These are phyloP conservation scores for Termitomyces sp. DNA, from an alignment of 768 basidiomycete genomes.

Conservation along the genomic window DNA sequence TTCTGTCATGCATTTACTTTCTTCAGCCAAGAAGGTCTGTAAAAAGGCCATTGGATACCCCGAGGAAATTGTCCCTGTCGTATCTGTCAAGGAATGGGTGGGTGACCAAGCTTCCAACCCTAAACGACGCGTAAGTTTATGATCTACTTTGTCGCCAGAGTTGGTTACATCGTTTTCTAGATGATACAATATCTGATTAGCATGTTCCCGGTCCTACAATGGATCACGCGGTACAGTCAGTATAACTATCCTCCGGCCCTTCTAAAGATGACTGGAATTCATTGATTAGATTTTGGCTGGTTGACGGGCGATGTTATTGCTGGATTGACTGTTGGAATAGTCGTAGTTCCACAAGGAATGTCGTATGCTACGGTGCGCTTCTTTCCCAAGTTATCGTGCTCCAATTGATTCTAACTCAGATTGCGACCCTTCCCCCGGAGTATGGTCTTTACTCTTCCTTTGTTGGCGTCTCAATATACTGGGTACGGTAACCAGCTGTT, in stretches of 20 bases:
- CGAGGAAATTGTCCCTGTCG: constrained; percentile 51
- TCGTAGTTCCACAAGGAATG: constrained; percentile 92
- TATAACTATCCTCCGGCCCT: constrained; percentile 6
- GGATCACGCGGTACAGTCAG: constrained; percentile 86
- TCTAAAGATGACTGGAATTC: not conserved
- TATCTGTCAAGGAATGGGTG: constrained; percentile 56
- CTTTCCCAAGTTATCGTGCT: not conserved
- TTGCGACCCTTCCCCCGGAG: constrained; percentile 77
- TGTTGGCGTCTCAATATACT: constrained; percentile 81
- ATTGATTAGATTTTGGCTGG: constrained; percentile 63
- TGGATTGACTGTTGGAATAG: constrained; percentile 90
- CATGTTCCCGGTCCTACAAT: constrained; percentile 81
- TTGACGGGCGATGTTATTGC: constrained; percentile 83
- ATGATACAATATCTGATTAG: constrained; percentile 55
- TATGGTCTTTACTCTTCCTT: constrained; percentile 96
- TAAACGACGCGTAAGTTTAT: constrained; percentile 37
- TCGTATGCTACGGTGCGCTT: constrained; percentile 69
- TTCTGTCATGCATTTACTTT: constrained; percentile 14
- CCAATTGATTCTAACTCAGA: constrained; percentile 33
- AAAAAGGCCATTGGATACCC: constrained; percentile 59
- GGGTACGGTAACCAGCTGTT: constrained; percentile 37
- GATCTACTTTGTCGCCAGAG: not conserved
- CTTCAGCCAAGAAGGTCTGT: constrained; percentile 38
- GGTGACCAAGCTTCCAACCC: constrained; percentile 36
- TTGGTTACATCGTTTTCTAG: constrained; percentile 29